Evolutionary conservation across 2,329 filamentous ascomycete genomes (phyloP), one percentile per base, ranked within the genome.

Genomic region (Penicillium decumbens): DNA sequence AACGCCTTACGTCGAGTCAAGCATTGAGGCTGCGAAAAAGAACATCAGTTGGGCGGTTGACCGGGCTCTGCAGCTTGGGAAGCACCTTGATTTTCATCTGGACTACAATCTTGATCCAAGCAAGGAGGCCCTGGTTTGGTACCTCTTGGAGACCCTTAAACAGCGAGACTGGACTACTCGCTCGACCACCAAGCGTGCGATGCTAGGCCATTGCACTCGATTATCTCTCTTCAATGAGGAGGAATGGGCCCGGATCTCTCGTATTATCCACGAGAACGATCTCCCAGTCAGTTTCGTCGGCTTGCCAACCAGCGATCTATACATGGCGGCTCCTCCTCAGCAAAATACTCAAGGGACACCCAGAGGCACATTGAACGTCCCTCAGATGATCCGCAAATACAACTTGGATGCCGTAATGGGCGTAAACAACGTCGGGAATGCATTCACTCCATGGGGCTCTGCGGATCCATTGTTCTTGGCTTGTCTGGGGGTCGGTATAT

Each of bases 361-460:
- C 1, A 75, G 84, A 51, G 84, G 82, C 1, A 88, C 85, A 0
- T 69, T 88, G 13, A 77, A 81, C 38, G 71, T 88, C 1, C 75
- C 79, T 0, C 70, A 79, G 3, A 72, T 88, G 69, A 84, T 88
- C 51, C 72, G 76, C 33, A 71, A 79, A 20, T 76, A 82, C 51
- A 75, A 74, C 0, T 63, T 88, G 3, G 75, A 82, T 50, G 82
- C 77, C 18, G 81, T 81, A 12, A 75, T 88, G 4, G 79, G 82
- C 1, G 76, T 87, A 32, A 88, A 88, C 61, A 89, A 89, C 59
- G 80, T 89, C 12, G 85, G 85, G 15, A 89, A 89, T 62, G 83
- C 85, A 0, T 88, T 89, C 59, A 88, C 85, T 6, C 85, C 85
- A 0, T 80, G 84, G 60, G 85, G 85, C 0, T 81, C 74, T 15